A percentile compares a stretch with the other conserved stretches of the same genome.
Evolutionary conservation across 129 eudicot genomes (phyloP).

Genomic region (Deinandra increscens): DNA sequence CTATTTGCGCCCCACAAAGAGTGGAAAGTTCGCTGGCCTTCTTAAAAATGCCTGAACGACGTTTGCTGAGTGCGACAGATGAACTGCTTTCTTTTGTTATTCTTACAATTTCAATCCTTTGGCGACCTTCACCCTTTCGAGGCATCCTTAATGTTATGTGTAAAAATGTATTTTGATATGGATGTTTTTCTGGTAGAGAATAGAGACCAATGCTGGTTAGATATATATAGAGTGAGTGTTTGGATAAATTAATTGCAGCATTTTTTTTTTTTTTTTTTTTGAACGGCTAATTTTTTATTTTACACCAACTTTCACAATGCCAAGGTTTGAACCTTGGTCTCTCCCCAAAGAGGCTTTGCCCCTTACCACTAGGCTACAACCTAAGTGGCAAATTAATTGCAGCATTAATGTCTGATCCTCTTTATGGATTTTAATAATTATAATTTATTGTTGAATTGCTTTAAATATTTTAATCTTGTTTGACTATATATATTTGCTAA

Average conservation of each 20-base stretch:
- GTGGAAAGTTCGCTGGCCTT: conserved; percentile 22
- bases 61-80: conserved; percentile 21
- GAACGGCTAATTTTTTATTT: too few species aligned
- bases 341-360: too few species aligned
- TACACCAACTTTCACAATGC: too few species aligned
- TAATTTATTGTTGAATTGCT: too few species aligned
- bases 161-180: neutral
- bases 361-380: too few species aligned
- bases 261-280: too few species aligned
- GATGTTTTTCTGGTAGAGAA: too few species aligned
- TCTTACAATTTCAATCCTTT: conserved; percentile 11
- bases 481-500: too few species aligned
- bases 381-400: too few species aligned
- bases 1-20: conserved; percentile 31
- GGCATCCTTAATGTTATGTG: neutral
- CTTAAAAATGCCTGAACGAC: neutral
- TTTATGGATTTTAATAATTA: too few species aligned
- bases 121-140: neutral
- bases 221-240: conserved; percentile 17
- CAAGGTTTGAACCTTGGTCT: too few species aligned
- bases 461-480: too few species aligned
- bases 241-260: conserved; percentile 7
- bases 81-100: conserved; percentile 2
- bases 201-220: neutral
- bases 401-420: neutral